Evolutionary conservation across 2,329 filamentous ascomycete genomes (phyloP).

Genomic region (Trichophyton simii): DNA sequence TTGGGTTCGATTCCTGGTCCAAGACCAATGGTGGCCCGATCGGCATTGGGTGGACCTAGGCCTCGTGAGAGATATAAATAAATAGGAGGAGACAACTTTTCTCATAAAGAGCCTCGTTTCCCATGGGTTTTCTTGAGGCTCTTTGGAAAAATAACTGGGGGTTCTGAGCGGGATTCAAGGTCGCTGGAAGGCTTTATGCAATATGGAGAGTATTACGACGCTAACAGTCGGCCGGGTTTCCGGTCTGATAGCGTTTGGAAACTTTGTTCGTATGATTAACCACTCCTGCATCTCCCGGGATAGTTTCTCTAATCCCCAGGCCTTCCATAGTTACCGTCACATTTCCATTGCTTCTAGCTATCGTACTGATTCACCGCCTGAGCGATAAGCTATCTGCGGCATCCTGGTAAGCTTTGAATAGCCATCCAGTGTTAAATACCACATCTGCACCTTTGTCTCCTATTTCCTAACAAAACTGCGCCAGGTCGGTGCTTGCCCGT

Average conservation of each 20-base stretch:
- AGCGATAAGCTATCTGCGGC: slow-evolving; percentile 23
- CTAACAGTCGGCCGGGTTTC: slow-evolving; percentile 4
- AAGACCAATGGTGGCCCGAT: too few species aligned
- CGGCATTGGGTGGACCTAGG: too few species aligned
- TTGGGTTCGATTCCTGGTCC: too few species aligned
- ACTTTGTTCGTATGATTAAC: neutral
- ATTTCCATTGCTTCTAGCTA: slow-evolving; percentile 24
- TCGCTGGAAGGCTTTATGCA: neutral
- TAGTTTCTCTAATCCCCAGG: neutral
- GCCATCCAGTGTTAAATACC: neutral
- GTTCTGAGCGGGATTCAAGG: neutral
- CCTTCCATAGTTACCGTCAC: slow-evolving; percentile 23
- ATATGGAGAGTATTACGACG: neutral
- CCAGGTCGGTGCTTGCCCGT: slow-evolving; percentile 26
- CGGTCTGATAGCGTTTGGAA: slow-evolving; percentile 1
- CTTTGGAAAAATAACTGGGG: neutral
- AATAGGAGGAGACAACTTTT: neutral
- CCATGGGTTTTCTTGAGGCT: neutral
- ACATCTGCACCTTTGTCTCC: neutral
- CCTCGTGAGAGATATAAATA: neutral
- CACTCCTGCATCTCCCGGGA: neutral
- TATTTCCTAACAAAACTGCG: neutral
- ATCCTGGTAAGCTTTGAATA: slow-evolving; percentile 13
- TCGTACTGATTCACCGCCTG: slow-evolving; percentile 27
- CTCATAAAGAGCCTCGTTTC: neutral